Base-by-base conservation (phyloP, 108 stramenopile species). In the Stephanodiscus triporus region DNA sequence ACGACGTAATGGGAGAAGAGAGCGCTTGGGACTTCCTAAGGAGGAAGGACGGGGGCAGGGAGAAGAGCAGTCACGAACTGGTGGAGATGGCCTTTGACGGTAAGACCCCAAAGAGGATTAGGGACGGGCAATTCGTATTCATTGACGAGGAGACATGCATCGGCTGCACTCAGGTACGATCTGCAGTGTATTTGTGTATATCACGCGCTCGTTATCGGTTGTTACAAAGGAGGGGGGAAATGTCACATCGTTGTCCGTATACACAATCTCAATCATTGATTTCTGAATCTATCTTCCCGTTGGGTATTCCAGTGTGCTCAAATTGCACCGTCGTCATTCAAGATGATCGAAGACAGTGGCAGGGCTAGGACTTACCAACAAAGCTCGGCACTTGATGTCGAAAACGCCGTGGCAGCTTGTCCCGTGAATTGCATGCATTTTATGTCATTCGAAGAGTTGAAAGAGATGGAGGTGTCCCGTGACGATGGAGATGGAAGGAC, bases 121-220 rank as follows among this genome's bases (percentile, higher is more conserved):
- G 85, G 3, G 93, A 91, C 74, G 93, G 93, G 29, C 79, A 94
- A 10, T 94, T 94, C 67, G 85, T 90, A 7, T 91, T 91, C 73
- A 94, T 94, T 60, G 93, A 94, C 63, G 93, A 94, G 73, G 91
- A 94, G 38, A 88, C 88, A 26, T 94, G 93, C 65, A 94, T 94
- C 68, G 93, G 93, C n/a, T 93, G 92, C 53, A 78, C 61, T 53
- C 81, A 86, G 65, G 72, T 66, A 22, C 34, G n/a, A n/a, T n/a
- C n/a, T n/a, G 56, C 17, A 23, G 9, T 68, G 14, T 0, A 4
- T 0, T 29, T 3, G 43, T 45, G 13, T 45, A 22, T n/a, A n/a
- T n/a, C n/a, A n/a, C n/a, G n/a, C n/a, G n/a, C n/a, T n/a, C n/a
- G n/a, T n/a, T n/a, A n/a, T n/a, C n/a, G n/a, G n/a, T n/a, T n/a